These are phyloP conservation scores for Exobasidium rhododendri DNA, from an alignment of 1,284 basidiomycete genomes.

Conservation along the genomic window DNA sequence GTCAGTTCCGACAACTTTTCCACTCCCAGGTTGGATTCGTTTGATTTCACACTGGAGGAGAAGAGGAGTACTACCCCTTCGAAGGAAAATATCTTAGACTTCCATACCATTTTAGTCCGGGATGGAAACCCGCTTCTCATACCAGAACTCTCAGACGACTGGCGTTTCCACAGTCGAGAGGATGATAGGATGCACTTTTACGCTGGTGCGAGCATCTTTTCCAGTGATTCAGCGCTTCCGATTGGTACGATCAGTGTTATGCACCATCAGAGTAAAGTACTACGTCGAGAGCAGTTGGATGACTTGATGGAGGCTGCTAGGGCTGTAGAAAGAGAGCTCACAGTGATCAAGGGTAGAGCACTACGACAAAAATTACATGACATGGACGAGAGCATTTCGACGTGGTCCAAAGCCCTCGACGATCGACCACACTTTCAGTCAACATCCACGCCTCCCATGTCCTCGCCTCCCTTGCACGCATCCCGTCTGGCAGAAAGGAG, in stretches of 20 bases:
- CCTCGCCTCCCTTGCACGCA: no score
- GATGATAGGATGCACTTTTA: conserved; percentile 4
- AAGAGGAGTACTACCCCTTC: neutral
- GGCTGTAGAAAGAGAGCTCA: conserved; percentile 7
- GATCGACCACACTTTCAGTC: no score
- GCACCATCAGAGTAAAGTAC: neutral
- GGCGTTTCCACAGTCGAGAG: conserved; percentile 7
- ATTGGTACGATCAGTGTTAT: conserved; percentile 14
- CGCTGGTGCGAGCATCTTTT: conserved; percentile 8
- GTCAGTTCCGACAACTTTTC: conserved; percentile 1
- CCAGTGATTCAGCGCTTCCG: conserved; percentile 1
- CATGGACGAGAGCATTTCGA: conserved; percentile 4
- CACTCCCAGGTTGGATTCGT: neutral
- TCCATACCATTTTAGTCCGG: conserved; percentile 15
- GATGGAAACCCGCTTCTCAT: conserved; percentile 6
- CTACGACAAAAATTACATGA: neutral
- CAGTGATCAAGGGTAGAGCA: neutral
- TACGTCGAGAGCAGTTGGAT: neutral
- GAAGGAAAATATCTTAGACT: conserved; percentile 11
- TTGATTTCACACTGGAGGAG: neutral
- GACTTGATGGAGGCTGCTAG: conserved; percentile 9
- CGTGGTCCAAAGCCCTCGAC: neutral
- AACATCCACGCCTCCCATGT: neutral
- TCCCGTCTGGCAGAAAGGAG: neutral
- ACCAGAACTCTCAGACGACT: conserved; percentile 10